These are phyloP conservation scores for Dendrobium chrysotoxum DNA, from an alignment of 106 monocot species.

Conservation along the genomic window DNA sequence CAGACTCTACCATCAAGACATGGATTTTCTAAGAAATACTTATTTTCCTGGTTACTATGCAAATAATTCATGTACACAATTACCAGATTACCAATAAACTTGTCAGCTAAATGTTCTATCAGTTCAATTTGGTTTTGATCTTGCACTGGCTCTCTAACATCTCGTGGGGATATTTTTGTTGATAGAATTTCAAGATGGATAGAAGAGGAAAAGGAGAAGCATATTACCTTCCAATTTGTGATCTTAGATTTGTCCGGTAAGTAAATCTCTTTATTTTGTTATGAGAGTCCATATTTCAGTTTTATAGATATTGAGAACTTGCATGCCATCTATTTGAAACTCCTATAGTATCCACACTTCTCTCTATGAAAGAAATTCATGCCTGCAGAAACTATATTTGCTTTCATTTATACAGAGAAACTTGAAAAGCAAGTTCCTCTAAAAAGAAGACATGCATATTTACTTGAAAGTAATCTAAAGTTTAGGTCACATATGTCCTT, in stretches of 20 bases:
- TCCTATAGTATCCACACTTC: background rate
- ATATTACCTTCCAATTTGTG: conserved; percentile 29
- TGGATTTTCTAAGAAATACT: background rate
- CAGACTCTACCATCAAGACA: background rate
- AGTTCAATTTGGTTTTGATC: background rate
- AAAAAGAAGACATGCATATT: too few relatives aligned
- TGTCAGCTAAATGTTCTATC: background rate
- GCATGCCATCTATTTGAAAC: background rate
- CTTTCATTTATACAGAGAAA: too few relatives aligned
- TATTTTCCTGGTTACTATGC: background rate
- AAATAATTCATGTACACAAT: background rate
- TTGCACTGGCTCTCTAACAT: background rate
- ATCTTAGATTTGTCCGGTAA: conserved; percentile 74
- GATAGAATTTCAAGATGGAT: conserved; percentile 70
- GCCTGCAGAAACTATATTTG: too few relatives aligned
- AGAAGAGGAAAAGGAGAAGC: conserved; percentile 60
- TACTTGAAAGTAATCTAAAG: too few relatives aligned
- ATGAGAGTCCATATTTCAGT: background rate
- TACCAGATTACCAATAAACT: background rate
- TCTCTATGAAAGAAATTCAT: too few relatives aligned
- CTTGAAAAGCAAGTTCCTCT: too few relatives aligned
- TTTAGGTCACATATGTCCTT: too few relatives aligned
- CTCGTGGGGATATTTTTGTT: background rate
- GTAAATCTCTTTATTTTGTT: conserved; percentile 1
- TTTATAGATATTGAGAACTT: background rate